Conservation (phyloP, 495 filamentous ascomycete species). For the Opeltia flavorubescens region DNA sequence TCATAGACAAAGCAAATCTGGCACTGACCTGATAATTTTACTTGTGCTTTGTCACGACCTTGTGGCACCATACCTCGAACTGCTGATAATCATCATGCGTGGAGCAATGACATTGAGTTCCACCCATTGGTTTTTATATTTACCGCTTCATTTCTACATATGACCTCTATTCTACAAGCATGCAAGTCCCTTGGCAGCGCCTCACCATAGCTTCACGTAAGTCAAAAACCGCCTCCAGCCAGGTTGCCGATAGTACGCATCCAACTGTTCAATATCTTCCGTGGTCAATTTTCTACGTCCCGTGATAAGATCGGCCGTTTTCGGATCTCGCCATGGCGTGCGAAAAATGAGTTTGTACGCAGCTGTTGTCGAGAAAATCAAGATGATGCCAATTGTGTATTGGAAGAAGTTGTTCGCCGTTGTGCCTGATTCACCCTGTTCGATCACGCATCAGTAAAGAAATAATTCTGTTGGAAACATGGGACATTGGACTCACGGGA, state of each 20-base stretch:
- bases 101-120: no score
- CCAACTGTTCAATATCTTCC: constrained; percentile 16
- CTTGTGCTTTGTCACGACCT: no score
- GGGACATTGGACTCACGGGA: background rate
- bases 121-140: no score
- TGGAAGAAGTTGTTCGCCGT: constrained; percentile 20
- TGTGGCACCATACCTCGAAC: no score
- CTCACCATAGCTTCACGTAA: constrained; percentile 18
- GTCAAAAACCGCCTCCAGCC: constrained; percentile 14
- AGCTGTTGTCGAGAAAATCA: constrained; percentile 13
- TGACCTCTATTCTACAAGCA: no score
- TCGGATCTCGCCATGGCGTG: constrained; percentile 10
- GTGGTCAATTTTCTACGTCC: constrained; percentile 11
- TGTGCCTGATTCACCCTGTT: constrained; percentile 1
- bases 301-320: constrained; percentile 15
- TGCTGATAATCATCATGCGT: no score
- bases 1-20: no score
- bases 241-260: constrained; percentile 15
- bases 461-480: background rate
- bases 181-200: no score
- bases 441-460: background rate
- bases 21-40: no score
- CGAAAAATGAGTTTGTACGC: constrained; percentile 18
- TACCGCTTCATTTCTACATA: no score
- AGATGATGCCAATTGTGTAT: constrained; percentile 19